These are phyloP conservation scores for Oryza glumipatula DNA, from an alignment of 176 grass and related monocot species.

Conservation along the genomic window DNA sequence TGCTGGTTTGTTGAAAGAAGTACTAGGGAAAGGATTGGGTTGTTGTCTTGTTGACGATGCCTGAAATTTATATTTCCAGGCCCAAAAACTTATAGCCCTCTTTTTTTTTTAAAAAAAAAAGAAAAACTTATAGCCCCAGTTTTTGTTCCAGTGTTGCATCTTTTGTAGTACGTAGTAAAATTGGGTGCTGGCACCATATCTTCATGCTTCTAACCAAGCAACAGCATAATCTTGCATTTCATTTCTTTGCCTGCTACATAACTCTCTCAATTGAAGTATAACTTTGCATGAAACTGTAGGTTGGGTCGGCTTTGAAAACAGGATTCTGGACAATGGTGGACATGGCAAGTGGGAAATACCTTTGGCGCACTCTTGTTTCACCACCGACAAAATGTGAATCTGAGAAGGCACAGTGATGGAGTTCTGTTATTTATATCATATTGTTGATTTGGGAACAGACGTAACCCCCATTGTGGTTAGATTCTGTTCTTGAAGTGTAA, in stretches of 20 bases:
- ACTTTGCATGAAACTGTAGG: conserved; percentile 47
- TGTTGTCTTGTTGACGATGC: background rate
- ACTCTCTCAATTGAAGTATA: background rate
- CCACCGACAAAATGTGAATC: conserved; percentile 44
- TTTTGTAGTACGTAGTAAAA: background rate
- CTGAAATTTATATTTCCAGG: background rate
- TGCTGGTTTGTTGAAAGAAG: background rate
- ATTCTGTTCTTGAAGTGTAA: conserved; percentile 19
- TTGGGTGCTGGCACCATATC: background rate
- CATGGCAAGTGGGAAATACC: conserved; percentile 88
- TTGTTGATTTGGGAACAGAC: background rate
- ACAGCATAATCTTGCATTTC: background rate
- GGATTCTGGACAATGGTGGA: conserved; percentile 93
- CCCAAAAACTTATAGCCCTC: background rate
- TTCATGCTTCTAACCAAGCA: background rate
- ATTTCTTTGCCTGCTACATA: background rate
- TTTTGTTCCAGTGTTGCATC: background rate
- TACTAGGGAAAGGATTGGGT: background rate
- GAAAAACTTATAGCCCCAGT: background rate
- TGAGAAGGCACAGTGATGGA: conserved; percentile 50
- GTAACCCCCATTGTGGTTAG: background rate
- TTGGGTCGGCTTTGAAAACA: conserved; percentile 62
- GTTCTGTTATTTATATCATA: conserved; percentile 10
- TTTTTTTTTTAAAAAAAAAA: too few relatives aligned
- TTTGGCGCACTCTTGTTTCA: conserved; percentile 79